Evolutionary conservation across 179 eudicot genomes (phyloP).

Genomic region (Beta macrorhiza): DNA sequence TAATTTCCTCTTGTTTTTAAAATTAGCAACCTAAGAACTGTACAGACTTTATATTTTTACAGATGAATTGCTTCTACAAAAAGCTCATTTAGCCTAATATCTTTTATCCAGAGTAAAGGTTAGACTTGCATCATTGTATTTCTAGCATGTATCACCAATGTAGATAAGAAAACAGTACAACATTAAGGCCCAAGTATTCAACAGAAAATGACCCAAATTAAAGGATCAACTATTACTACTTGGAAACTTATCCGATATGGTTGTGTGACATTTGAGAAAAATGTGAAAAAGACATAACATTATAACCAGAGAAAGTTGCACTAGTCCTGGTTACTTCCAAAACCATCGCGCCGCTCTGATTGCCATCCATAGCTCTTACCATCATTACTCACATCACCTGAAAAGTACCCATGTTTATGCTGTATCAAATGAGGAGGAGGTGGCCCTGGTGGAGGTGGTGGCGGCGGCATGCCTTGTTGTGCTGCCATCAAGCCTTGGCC

Average conservation of each 20-base stretch:
- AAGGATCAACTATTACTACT: neutral
- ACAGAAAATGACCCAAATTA: neutral
- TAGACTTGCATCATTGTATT: neutral
- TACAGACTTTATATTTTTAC: neutral
- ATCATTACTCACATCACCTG: constrained; percentile 49
- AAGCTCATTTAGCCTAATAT: neutral
- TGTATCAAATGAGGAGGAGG: constrained; percentile 61
- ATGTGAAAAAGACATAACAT: neutral
- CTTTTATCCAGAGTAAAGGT: neutral
- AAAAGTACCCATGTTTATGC: constrained; percentile 42
- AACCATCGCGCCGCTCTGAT: constrained; percentile 51
- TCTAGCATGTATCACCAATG: neutral
- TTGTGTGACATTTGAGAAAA: neutral
- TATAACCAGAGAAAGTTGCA: neutral
- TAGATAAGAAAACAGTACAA: neutral
- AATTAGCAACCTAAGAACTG: neutral
- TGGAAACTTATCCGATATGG: neutral
- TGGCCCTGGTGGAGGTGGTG: constrained; percentile 69
- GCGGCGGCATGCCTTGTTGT: constrained; percentile 46
- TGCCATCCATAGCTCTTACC: constrained; percentile 58
- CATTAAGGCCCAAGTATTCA: neutral
- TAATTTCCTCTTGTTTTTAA: neutral
- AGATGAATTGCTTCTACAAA: neutral
- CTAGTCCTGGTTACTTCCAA: constrained; percentile 46
- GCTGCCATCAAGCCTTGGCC: constrained; percentile 45